phyloP scores from a whole-genome alignment of 1,284 basidiomycete genomes.

The Pseudozyma sp. region DNA sequence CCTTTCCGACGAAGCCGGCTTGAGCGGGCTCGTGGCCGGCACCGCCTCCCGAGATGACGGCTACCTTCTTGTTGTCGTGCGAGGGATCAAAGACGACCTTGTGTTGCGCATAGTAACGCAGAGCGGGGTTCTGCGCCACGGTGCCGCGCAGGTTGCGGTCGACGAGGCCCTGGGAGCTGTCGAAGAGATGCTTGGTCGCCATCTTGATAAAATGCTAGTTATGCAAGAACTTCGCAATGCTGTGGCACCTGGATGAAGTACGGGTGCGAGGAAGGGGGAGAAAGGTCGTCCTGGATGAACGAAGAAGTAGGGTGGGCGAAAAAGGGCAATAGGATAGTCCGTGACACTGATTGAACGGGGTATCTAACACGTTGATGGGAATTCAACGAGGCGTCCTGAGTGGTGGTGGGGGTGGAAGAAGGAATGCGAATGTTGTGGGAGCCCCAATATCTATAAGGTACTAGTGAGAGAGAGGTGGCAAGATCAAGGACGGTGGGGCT shows the following conservation, averaged over 20 bases:
- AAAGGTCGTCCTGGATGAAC: slow-evolving; percentile 6
- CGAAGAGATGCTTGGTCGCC: slow-evolving; percentile 68
- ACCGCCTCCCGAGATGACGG: slow-evolving; percentile 71
- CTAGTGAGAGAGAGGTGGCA: too few species aligned
- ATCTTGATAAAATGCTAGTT: slow-evolving; percentile 33
- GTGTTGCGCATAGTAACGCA: slow-evolving; percentile 63
- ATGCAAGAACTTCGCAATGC: background rate
- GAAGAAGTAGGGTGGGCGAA: background rate
- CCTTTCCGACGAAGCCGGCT: slow-evolving; percentile 69
- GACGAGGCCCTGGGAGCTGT: slow-evolving; percentile 63
- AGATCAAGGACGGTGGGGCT: too few species aligned
- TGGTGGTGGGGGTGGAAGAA: too few species aligned
- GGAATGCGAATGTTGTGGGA: too few species aligned
- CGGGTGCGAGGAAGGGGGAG: background rate
- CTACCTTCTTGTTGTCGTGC: slow-evolving; percentile 70
- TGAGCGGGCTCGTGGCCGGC: slow-evolving; percentile 71
- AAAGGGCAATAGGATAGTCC: too few species aligned
- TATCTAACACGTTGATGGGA: too few species aligned
- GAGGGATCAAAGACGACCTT: slow-evolving; percentile 66
- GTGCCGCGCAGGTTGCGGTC: slow-evolving; percentile 64
- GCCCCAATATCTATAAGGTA: too few species aligned
- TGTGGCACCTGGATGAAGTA: background rate
- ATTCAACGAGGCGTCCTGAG: too few species aligned
- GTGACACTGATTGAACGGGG: too few species aligned
- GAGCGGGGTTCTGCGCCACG: slow-evolving; percentile 64